phyloP scores from a whole-genome alignment of 2,329 filamentous ascomycete species.

The Colletotrichum orchidophilum region DNA sequence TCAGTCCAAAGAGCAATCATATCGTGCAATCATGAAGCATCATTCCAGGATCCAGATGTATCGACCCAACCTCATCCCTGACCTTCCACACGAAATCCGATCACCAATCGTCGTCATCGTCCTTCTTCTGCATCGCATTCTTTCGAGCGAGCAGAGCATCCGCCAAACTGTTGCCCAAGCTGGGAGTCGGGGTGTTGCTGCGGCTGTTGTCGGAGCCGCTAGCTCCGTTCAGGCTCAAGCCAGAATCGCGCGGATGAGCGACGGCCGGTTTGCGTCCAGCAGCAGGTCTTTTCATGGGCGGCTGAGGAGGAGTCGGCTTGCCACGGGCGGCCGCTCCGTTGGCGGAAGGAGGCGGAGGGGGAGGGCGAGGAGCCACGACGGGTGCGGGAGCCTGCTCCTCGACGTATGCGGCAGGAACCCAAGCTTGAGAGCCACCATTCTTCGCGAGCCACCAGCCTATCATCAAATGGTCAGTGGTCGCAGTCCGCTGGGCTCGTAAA shows the following conservation, averaged over 20 bases:
- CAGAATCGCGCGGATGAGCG: constrained; percentile 74
- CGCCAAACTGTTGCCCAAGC: constrained; percentile 77
- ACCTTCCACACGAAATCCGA: constrained; percentile 25
- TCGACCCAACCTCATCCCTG: constrained; percentile 24
- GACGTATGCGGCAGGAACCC: constrained; percentile 94
- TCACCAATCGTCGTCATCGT: constrained; percentile 76
- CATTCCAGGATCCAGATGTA: constrained; percentile 27
- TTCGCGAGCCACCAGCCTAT: constrained; percentile 96
- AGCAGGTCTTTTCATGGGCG: constrained; percentile 82
- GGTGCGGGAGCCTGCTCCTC: constrained; percentile 79
- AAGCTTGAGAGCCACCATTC: constrained; percentile 78
- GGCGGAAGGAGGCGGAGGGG: constrained; percentile 69
- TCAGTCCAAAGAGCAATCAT: constrained; percentile 30
- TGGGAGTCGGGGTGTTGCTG: constrained; percentile 76
- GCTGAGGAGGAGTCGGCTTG: constrained; percentile 79
- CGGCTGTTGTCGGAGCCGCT: constrained; percentile 70
- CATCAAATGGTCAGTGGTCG: constrained; percentile 45
- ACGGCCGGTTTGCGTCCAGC: constrained; percentile 76
- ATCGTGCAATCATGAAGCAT: constrained; percentile 35
- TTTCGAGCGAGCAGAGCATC: constrained; percentile 82
- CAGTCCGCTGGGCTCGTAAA: not conserved
- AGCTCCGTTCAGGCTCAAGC: constrained; percentile 67
- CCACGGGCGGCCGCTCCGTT: constrained; percentile 57
- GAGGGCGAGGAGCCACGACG: constrained; percentile 68
- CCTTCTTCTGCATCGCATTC: constrained; percentile 77